Conservation (phyloP, 208 protist genomes). For the Endotrypanum monterogeii region DNA sequence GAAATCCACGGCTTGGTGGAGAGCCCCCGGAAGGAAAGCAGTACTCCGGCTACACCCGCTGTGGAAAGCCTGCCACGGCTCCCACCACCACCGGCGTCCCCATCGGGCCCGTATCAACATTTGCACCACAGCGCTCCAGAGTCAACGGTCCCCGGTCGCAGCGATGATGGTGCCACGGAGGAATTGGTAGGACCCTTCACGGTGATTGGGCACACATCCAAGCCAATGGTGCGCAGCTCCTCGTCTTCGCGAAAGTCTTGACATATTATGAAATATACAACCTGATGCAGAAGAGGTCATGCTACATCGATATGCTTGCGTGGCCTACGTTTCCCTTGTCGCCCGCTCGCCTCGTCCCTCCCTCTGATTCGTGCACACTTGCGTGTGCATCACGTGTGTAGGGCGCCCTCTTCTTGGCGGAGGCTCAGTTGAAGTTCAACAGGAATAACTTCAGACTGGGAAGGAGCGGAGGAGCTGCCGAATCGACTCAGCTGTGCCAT, state of each 20-base stretch:
- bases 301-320: neutral
- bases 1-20: conserved; percentile 4
- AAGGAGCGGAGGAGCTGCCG: too few species aligned
- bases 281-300: neutral
- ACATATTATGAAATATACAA: neutral
- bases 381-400: too few species aligned
- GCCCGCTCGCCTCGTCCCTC: neutral
- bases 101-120: conserved; percentile 51
- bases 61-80: conserved; percentile 1
- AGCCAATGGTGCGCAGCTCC: conserved; percentile 55
- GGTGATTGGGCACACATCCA: conserved; percentile 71
- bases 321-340: too few species aligned
- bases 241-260: conserved; percentile 17
- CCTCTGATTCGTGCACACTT: too few species aligned
- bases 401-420: too few species aligned
- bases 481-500: too few species aligned
- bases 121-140: conserved; percentile 34
- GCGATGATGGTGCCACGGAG: conserved; percentile 7
- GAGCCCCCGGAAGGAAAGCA: conserved; percentile 19
- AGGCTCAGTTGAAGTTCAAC: too few species aligned
- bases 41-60: neutral
- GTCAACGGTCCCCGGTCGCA: conserved; percentile 1
- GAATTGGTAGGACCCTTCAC: conserved; percentile 46
- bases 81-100: conserved; percentile 10
- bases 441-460: too few species aligned